Base-by-base conservation (phyloP, 495 filamentous ascomycete species). In the Hypoxylon lienhwacheense region DNA sequence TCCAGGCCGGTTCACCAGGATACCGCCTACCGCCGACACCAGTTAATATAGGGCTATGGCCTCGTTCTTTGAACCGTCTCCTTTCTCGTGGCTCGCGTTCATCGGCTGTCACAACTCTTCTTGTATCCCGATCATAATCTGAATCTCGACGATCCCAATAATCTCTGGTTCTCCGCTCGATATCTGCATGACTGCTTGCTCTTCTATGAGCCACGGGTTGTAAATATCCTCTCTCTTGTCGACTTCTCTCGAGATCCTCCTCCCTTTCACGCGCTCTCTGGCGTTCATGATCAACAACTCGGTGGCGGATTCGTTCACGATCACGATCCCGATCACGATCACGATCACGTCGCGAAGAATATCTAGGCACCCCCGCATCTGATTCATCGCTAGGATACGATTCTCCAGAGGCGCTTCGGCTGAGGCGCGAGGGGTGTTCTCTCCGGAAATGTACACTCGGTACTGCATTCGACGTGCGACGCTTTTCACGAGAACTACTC, bases 151-250 rank as follows among this genome's bases (percentile, higher is more conserved):
- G 50, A 39, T 71, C 70, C 59, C 66, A 67, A 1, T 55, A 51
- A 0, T 68, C 64, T 33, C 63, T 51, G 21, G 52, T 59, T 53
- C 63, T 63, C 22, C 72, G 48, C 8, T 72, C 73, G 8, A 68
- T 29, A 15, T 77, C 74, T 1, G 71, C 61, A 40, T 77, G 74
- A 55, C 74, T 77, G 49, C 71, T 75, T 1, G 72, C 67, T 33
- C 74, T 62, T 14, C 74, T 68, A n/a, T 54, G 61, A n/a, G 35
- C 10, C 5, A 55, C 50, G 16, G 68, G 65, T 11, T 63, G 65
- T 20, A 70, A 42, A 50, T 73, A 72, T 8, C 17, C 32, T 31
- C 60, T 55, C 19, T 70, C 66, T 6, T 40, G 64, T 24, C 52
- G 59, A 11, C 34, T 58, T 11, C 53, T 66, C 17, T 67, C 50